Conservation (phyloP, 352 stramenopile genomes). For the Phytophthora sp. region DNA sequence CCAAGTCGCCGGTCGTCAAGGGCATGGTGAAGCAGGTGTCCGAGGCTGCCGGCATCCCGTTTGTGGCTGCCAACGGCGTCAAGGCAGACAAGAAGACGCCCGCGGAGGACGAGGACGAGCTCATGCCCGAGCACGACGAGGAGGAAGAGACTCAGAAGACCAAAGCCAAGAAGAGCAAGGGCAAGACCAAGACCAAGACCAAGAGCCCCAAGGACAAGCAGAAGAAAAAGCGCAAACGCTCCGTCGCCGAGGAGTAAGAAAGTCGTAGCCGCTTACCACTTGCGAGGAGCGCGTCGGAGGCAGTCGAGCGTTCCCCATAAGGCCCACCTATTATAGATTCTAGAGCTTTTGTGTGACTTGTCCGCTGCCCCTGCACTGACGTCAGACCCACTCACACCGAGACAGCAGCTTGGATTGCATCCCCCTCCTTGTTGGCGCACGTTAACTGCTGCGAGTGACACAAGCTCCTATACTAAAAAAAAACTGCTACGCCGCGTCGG, state of each 20-base stretch:
- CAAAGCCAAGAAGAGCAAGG: slow-evolving; percentile 21
- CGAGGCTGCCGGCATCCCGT: slow-evolving; percentile 41
- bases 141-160: slow-evolving; percentile 12
- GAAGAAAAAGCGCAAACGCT: slow-evolving; percentile 71
- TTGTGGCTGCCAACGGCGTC: slow-evolving; percentile 16
- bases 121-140: slow-evolving; percentile 36
- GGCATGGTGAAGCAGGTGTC: slow-evolving; percentile 74
- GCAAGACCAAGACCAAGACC: slow-evolving; percentile 47
- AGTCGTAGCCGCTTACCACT: slow-evolving; percentile 21
- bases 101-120: slow-evolving; percentile 26
- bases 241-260: slow-evolving; percentile 34
- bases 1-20: slow-evolving; percentile 73
- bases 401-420: slow-evolving; percentile 27
- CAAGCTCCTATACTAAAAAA: slow-evolving; percentile 48
- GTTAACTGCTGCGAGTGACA: slow-evolving; percentile 7
- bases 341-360: slow-evolving; percentile 41
- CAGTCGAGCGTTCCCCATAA: slow-evolving; percentile 7
- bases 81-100: slow-evolving; percentile 37
- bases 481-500: slow-evolving; percentile 20
- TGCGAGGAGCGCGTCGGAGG: neutral
- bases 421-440: slow-evolving; percentile 22
- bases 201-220: slow-evolving; percentile 46
- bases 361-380: neutral
- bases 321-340: slow-evolving; percentile 44
- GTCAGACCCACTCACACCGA: slow-evolving; percentile 2